Percentiles rank a stretch among this genome's conserved stretches.
Conservation (phyloP, 2,329 filamentous ascomycete species). For the Colletotrichum camelliae region DNA sequence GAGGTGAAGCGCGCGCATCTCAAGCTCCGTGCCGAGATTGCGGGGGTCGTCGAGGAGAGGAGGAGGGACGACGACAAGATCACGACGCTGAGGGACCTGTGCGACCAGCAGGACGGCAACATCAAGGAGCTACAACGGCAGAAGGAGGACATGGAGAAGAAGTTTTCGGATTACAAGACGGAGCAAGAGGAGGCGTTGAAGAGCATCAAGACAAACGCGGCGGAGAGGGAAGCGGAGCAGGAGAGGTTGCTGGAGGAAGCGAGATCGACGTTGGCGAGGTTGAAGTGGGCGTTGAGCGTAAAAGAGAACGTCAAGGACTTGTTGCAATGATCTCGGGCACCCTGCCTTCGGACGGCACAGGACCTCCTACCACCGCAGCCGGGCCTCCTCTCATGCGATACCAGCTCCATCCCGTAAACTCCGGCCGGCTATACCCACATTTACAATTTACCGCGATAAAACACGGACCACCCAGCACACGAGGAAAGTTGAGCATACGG, state of each 20-base stretch:
- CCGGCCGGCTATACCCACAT: background rate
- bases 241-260: constrained; percentile 63
- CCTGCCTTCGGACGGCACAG: background rate
- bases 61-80: constrained; percentile 68
- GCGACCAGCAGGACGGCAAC: constrained; percentile 76
- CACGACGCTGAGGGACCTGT: constrained; percentile 68
- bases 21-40: constrained; percentile 59
- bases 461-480: background rate
- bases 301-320: constrained; percentile 65
- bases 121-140: constrained; percentile 64
- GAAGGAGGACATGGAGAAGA: constrained; percentile 64
- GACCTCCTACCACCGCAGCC: background rate
- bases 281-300: constrained; percentile 75
- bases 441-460: background rate
- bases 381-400: background rate
- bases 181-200: constrained; percentile 67
- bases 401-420: background rate
- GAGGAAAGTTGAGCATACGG: background rate
- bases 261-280: constrained; percentile 66
- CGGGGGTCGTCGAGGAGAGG: constrained; percentile 59
- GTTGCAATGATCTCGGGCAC: constrained; percentile 40
- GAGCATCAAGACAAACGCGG: constrained; percentile 63
- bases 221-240: constrained; percentile 65
- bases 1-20: constrained; percentile 60
- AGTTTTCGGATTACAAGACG: constrained; percentile 69